These are phyloP conservation scores for Sphenostylis stenocarpa DNA, from an alignment of 306 rosid species.

Conservation along the genomic window DNA sequence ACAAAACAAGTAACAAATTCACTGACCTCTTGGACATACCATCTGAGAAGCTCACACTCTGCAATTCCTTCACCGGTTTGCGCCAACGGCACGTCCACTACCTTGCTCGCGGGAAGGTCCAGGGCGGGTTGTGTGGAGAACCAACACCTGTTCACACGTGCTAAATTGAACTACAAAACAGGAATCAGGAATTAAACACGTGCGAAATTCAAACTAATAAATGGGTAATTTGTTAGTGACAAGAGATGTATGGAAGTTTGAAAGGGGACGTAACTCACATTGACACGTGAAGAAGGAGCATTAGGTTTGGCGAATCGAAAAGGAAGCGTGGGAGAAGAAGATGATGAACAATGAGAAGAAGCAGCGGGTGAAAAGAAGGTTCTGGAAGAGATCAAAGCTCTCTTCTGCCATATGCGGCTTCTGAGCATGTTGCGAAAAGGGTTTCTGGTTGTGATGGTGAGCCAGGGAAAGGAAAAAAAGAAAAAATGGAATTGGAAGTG, in stretches of 20 bases:
- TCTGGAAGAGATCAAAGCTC: constrained; percentile 30
- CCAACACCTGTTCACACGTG: constrained; percentile 33
- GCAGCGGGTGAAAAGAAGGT: constrained; percentile 18
- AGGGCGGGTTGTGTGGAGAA: constrained; percentile 57
- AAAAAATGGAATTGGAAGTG: too few species aligned
- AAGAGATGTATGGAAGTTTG: neutral
- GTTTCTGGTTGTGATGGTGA: neutral
- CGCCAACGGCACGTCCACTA: constrained; percentile 83
- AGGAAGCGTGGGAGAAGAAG: constrained; percentile 10
- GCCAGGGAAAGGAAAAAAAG: too few species aligned
- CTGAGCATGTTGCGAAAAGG: constrained; percentile 29
- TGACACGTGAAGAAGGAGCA: neutral
- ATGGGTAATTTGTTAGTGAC: neutral
- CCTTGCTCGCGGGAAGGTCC: constrained; percentile 41
- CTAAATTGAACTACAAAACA: constrained; percentile 40
- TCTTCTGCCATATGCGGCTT: constrained; percentile 39
- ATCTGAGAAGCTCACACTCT: constrained; percentile 93
- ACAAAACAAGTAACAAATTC: neutral
- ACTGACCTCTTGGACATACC: constrained; percentile 92
- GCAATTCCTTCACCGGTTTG: constrained; percentile 99
- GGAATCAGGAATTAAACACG: neutral
- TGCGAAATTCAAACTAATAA: neutral
- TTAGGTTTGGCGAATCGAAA: constrained; percentile 26
- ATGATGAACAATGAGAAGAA: neutral
- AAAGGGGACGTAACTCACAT: constrained; percentile 17